These are phyloP conservation scores for Choiromyces venosus DNA, from an alignment of 495 filamentous ascomycete species.

Conservation along the genomic window DNA sequence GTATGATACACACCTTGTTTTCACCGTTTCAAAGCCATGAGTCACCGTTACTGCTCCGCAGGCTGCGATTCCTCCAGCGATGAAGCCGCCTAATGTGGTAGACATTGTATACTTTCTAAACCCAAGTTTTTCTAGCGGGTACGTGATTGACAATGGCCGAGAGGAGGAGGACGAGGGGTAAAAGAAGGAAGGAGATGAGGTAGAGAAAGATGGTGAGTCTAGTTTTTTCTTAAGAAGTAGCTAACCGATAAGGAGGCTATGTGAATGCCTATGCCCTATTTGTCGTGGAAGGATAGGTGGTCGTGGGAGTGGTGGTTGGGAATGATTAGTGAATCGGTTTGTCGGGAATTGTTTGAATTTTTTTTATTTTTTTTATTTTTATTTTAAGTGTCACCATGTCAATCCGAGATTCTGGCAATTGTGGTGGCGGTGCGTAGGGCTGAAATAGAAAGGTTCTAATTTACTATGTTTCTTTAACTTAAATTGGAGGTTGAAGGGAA, in stretches of 20 bases:
- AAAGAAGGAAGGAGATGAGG: background rate
- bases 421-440: background rate
- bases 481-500: background rate
- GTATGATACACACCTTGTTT: slow-evolving; percentile 70
- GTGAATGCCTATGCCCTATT: background rate
- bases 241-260: too few species aligned
- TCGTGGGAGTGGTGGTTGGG: background rate
- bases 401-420: background rate
- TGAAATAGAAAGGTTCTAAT: background rate
- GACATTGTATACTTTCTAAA: slow-evolving; percentile 22
- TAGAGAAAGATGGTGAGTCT: slow-evolving; percentile 1
- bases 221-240: too few species aligned
- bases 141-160: background rate
- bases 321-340: background rate
- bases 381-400: background rate
- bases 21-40: slow-evolving; percentile 97
- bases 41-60: slow-evolving; percentile 97
- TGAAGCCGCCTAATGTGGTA: slow-evolving; percentile 56
- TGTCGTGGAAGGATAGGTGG: background rate
- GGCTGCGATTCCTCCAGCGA: slow-evolving; percentile 92
- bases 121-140: background rate
- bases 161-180: too few species aligned
- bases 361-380: background rate
- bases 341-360: background rate
- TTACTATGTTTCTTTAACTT: background rate